Percentiles rank a stretch among this genome's conserved stretches.
Evolutionary conservation across 169 alveolate species (phyloP).

Genomic region (Cryptosporidium canis): DNA sequence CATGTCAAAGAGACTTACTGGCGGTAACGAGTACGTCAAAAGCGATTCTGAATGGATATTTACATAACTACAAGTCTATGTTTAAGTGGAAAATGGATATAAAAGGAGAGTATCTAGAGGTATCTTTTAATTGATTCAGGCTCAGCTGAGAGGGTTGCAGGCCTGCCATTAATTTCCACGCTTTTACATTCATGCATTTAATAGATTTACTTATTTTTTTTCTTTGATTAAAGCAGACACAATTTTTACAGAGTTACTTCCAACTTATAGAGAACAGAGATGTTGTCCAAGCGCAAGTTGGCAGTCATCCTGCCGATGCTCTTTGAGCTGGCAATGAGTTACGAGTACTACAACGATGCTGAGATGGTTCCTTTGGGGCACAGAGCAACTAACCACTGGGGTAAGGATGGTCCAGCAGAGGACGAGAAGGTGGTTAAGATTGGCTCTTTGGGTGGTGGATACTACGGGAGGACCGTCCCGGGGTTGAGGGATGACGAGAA

Average conservation of each 20-base stretch:
- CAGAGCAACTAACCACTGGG: conserved; percentile 30
- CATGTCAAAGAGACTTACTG: neutral
- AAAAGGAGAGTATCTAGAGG: neutral
- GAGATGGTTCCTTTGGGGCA: neutral
- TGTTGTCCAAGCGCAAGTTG: conserved; percentile 49
- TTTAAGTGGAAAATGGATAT: conserved; percentile 6
- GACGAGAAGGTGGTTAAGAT: neutral
- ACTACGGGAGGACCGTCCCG: conserved; percentile 19
- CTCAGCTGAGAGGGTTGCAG: neutral
- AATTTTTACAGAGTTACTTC: neutral
- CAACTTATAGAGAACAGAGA: conserved; percentile 14
- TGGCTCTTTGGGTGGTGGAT: conserved; percentile 54
- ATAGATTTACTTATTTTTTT: neutral
- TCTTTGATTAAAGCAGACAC: neutral
- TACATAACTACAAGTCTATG: neutral
- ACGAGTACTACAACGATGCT: neutral
- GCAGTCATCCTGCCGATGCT: conserved; percentile 37
- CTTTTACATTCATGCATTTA: neutral
- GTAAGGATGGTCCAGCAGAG: neutral
- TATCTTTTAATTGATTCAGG: conserved; percentile 1
- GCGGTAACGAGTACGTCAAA: neutral
- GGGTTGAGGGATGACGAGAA: conserved; percentile 21
- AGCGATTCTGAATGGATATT: neutral
- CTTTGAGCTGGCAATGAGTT: conserved; percentile 31
- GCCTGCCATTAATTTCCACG: neutral